Evolutionary conservation across 1,284 basidiomycete genomes (phyloP), one percentile per base, ranked within the genome.

Genomic region (Rhodotorula mucilaginosa): DNA sequence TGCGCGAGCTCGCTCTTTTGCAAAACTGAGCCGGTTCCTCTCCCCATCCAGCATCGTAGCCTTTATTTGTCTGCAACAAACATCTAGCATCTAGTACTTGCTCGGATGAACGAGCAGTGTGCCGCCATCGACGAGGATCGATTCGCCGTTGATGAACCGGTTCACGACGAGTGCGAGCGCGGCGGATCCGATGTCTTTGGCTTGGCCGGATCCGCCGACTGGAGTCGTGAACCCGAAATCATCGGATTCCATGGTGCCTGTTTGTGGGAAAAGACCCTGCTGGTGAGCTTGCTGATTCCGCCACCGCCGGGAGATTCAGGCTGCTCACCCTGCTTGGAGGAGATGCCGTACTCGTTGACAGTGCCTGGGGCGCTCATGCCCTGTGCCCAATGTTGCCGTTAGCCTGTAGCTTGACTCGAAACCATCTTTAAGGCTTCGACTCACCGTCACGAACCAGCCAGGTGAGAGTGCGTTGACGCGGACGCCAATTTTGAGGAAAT

Each of bases 131-230:
- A 70, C 69, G 31, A 64, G 58, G 39, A 70, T 60, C 23, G 39
- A 49, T 51, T 70, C 69, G 26, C 69, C 69, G 60, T 70, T 70
- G 44, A 70, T 57, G 61, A 70, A 70, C 8, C 69, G 61, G 51
- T 70, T 70, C 15, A 67, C 69, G 49, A 70, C 65, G 39, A 70
- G 65, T 5, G 29, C 58, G 34, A 70, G 60, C 10, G 69, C 69
- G 2, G 58, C 58, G 16, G 26, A 39, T 5, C 65, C 69, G 29
- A 70, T 29, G 39, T 70, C 69, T 21, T 66, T 70, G 2, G 69
- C 61, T 6, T 61, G 51, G 31, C 69, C 69, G 3, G 61, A 64
- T 5, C 65, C 65, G 29, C 69, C 69, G 39, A 67, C 69, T 7
- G 69, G 69, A 5, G 69, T 70, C 58, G 64, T 26, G 51, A 70